Percentiles rank a stretch among this genome's conserved stretches.
phyloP scores from a whole-genome alignment of 1,284 basidiomycete species.

The Leccinum fallax region DNA sequence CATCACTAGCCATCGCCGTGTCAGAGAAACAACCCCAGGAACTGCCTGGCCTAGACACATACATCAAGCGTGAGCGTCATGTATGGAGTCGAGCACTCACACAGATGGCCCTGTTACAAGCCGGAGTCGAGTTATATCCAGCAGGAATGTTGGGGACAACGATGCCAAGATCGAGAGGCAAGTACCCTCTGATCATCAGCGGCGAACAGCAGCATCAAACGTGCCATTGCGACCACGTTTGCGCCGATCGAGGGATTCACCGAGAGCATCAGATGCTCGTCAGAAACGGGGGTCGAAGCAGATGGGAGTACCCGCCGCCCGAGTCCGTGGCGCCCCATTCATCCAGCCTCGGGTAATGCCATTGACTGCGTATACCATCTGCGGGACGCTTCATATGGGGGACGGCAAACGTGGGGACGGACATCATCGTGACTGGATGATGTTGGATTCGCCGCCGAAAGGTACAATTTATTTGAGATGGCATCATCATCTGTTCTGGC shows the following conservation, averaged over 20 bases:
- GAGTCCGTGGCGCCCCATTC: too few species aligned
- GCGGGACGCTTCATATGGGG: too few species aligned
- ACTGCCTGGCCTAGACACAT: constrained; percentile 49
- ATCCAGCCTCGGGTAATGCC: too few species aligned
- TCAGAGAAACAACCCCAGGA: constrained; percentile 42
- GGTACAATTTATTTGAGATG: too few species aligned
- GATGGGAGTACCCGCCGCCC: too few species aligned
- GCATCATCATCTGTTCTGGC: constrained; percentile 47
- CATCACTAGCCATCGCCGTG: constrained; percentile 9
- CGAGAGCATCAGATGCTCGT: neutral
- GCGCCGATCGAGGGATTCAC: constrained; percentile 43
- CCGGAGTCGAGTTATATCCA: constrained; percentile 54
- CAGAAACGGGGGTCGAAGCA: too few species aligned
- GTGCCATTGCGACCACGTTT: constrained; percentile 42
- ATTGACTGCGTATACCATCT: too few species aligned
- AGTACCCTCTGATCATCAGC: constrained; percentile 43
- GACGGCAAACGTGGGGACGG: too few species aligned
- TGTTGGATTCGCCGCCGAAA: too few species aligned
- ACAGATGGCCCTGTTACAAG: constrained; percentile 15
- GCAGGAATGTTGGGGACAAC: constrained; percentile 57
- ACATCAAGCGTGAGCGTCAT: constrained; percentile 22
- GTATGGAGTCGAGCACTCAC: constrained; percentile 22
- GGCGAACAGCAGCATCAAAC: constrained; percentile 36
- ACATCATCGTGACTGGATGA: too few species aligned
- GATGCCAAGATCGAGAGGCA: constrained; percentile 48